Percentiles rank a stretch among this genome's conserved stretches.
These are phyloP conservation scores for Fonsecaea monophora DNA, from an alignment of 2,329 filamentous ascomycete genomes.

Conservation along the genomic window DNA sequence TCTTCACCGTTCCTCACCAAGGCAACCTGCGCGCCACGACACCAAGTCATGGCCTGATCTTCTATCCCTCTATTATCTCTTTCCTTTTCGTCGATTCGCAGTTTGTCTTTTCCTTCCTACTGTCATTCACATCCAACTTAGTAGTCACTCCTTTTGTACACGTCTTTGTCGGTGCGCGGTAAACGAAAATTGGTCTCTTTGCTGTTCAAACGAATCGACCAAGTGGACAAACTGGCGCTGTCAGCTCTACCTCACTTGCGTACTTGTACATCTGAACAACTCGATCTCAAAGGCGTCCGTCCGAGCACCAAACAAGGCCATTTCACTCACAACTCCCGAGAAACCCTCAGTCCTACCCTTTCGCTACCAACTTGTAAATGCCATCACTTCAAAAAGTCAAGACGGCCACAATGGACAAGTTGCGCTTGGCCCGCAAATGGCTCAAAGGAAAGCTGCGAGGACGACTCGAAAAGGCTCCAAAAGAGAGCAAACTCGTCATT, in stretches of 20 bases:
- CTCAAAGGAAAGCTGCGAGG: constrained; percentile 13
- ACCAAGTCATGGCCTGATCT: constrained; percentile 13
- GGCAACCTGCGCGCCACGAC: constrained; percentile 7
- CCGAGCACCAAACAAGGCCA: background rate
- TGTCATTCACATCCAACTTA: constrained; percentile 11
- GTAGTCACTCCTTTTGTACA: constrained; percentile 22
- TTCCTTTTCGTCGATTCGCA: background rate
- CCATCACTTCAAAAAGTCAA: constrained; percentile 15
- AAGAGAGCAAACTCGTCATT: constrained; percentile 26
- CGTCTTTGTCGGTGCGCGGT: constrained; percentile 7
- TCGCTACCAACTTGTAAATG: constrained; percentile 16
- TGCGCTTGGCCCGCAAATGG: constrained; percentile 23
- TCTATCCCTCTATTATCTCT: background rate
- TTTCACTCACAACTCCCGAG: background rate
- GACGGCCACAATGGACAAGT: constrained; percentile 24
- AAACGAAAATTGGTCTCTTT: background rate
- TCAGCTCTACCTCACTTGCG: background rate
- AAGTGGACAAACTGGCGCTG: background rate
- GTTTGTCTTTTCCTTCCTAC: constrained; percentile 1
- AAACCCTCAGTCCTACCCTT: background rate
- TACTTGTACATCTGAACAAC: constrained; percentile 6
- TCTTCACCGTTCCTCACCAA: constrained; percentile 14
- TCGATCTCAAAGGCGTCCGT: background rate
- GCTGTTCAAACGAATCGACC: background rate
- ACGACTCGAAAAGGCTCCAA: constrained; percentile 21